phyloP scores from a whole-genome alignment of 1,284 basidiomycete species.

The Apiotrichum mycotoxinovorans region DNA sequence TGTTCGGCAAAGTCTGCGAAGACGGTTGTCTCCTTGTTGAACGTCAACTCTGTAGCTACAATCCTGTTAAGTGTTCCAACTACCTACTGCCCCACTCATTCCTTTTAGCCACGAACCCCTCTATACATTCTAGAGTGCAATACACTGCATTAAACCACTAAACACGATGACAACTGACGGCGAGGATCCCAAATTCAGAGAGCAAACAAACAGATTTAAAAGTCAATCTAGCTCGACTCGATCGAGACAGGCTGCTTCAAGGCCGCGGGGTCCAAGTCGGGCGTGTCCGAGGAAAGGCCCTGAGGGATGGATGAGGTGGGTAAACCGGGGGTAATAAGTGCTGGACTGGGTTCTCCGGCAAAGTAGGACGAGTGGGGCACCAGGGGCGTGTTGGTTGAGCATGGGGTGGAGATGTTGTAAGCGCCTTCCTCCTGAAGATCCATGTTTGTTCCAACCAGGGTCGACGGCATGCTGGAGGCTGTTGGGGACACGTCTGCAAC shows the following conservation, averaged over 20 bases:
- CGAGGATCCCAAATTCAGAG: not conserved
- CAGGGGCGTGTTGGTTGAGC: not conserved
- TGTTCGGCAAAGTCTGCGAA: too few species aligned
- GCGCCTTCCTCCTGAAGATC: not conserved
- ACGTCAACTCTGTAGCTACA: too few species aligned
- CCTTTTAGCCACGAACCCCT: too few species aligned
- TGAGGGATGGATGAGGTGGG: not conserved
- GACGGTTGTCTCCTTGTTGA: too few species aligned
- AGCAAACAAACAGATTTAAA: not conserved
- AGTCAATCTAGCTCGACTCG: not conserved
- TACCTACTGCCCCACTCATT: too few species aligned
- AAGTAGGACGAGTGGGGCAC: not conserved
- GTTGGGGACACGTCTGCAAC: conserved; percentile 9
- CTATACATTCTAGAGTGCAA: too few species aligned
- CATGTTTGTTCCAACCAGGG: not conserved
- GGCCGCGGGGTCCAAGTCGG: not conserved
- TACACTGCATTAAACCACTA: not conserved
- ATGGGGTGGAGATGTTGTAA: not conserved
- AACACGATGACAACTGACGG: too few species aligned
- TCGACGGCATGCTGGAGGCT: conserved; percentile 10
- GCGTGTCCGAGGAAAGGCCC: too few species aligned
- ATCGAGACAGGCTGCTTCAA: not conserved
- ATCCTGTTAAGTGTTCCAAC: too few species aligned
- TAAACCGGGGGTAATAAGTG: not conserved
- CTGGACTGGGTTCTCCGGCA: not conserved